Base-by-base conservation (phyloP, 169 alveolate species). In the Ichthyophthirius multifiliis region DNA sequence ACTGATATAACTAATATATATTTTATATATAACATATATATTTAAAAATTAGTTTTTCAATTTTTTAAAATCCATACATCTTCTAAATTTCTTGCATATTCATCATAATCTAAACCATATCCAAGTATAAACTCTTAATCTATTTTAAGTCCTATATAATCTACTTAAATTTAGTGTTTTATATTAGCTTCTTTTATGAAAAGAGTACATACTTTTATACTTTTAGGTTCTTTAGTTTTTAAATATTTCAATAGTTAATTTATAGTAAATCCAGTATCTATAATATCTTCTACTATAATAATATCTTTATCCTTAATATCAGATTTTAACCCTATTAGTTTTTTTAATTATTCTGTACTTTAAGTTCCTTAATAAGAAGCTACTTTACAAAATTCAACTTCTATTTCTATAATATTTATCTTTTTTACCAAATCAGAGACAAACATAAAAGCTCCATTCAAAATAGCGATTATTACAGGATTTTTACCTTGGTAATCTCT, bases 361-460 rank as follows among this genome's bases (percentile, higher is more conserved):
- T 71, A n/a, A 23, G 47, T 30, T 4, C 86, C 86, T 2, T 43
- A 65, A 71, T 81, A 81, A 48, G 76, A 47, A 10, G 86, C 39
- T 37, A 67, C 62, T 55, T 74, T 81, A 27, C 65, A 71, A 27
- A 67, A 81, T 27, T 81, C 86, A 37, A 81, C 45, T 13, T 47
- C 15, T 31, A 55, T 47, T 23, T 67, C 45, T 6, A 47, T 34
- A 37, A 65, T 34, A 34, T 67, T 75, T 23, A 81, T 15, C 18
- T 74, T 37, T 73, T 82, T 81, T 30, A 81, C 76, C 16, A 81
- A 73, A 39, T 81, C 86, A 45, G 82, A 41, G 74, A 55, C 48
- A 43, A 67, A 81, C 39, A 81, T 34, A 62, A 81, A 81, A 35
- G 86, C 86, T n/a, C 86, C 86, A 55, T 81, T 81, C 43, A 81